Evolutionary conservation across 306 rosid species (phyloP).

Genomic region (Hippophae rhamnoides): DNA sequence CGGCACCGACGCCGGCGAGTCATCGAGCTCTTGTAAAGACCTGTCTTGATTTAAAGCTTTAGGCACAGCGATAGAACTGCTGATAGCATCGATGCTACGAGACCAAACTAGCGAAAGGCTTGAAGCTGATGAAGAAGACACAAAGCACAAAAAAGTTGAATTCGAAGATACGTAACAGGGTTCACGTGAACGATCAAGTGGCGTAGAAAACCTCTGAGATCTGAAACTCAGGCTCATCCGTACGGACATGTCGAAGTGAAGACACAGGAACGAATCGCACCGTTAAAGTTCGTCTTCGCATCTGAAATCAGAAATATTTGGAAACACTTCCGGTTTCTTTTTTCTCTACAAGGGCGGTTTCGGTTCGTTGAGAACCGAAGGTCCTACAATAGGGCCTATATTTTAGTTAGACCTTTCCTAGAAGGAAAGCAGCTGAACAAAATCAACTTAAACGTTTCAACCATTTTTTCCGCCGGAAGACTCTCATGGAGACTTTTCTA

Average conservation of each 20-base stretch:
- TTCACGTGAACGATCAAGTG: conserved; percentile 17
- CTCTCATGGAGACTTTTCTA: too few relatives aligned
- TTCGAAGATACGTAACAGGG: background rate
- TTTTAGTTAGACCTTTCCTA: too few relatives aligned
- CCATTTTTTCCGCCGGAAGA: too few relatives aligned
- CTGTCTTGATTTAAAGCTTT: conserved; percentile 26
- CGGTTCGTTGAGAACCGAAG: too few relatives aligned
- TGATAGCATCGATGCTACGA: conserved; percentile 8
- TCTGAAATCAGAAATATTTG: too few relatives aligned
- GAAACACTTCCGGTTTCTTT: too few relatives aligned
- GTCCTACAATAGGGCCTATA: too few relatives aligned
- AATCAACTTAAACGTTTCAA: too few relatives aligned
- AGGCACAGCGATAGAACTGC: background rate
- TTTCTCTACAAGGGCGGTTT: too few relatives aligned
- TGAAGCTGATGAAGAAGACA: background rate
- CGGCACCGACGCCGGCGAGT: conserved; percentile 37
- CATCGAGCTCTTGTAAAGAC: conserved; percentile 33
- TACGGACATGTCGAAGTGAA: conserved; percentile 30
- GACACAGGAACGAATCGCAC: background rate
- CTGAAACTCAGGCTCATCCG: conserved; percentile 13
- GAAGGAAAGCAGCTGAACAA: too few relatives aligned
- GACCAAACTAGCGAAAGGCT: conserved; percentile 1
- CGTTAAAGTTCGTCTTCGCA: too few relatives aligned
- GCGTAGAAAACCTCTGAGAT: conserved; percentile 6
- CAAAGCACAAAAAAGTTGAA: background rate